A percentile compares a stretch with the other conserved stretches of the same genome.
Evolutionary conservation across 225 moss, liverwort and hornwort species (phyloP).

Genomic region (Climacium dendroides): DNA sequence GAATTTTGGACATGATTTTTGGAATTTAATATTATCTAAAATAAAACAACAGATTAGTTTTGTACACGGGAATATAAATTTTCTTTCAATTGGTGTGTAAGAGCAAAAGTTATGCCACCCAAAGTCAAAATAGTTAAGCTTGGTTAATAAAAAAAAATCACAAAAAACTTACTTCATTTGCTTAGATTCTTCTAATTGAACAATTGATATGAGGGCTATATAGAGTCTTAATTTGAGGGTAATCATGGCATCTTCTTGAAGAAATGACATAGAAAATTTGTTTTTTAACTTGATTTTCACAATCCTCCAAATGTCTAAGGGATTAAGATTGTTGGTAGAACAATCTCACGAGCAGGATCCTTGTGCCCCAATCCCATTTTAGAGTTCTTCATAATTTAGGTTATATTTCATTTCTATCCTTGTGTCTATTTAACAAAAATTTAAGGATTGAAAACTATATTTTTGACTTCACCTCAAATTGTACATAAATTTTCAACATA

Average conservation of each 20-base stretch:
- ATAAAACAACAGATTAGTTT: not conserved
- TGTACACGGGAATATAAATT: not conserved
- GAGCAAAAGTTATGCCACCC: not conserved
- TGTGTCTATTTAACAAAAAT: too few relatives aligned
- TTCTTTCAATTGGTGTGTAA: accelerated
- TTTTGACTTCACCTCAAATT: too few relatives aligned
- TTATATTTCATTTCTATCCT: too few relatives aligned
- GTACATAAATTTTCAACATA: too few relatives aligned
- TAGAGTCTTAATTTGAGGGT: not conserved
- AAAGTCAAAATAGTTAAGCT: not conserved
- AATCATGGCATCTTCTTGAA: not conserved
- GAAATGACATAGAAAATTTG: not conserved
- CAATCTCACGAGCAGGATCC: too few relatives aligned
- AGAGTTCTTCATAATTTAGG: too few relatives aligned
- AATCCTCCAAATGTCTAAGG: not conserved
- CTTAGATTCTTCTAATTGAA: too few relatives aligned
- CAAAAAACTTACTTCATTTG: too few relatives aligned
- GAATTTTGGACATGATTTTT: not conserved
- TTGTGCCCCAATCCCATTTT: too few relatives aligned
- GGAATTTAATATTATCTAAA: accelerated
- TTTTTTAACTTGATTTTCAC: not conserved
- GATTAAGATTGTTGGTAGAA: too few relatives aligned
- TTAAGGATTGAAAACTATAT: too few relatives aligned
- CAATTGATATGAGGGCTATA: not conserved
- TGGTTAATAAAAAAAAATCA: not conserved